These are phyloP conservation scores for Flaveria trinervia DNA, from an alignment of 129 eudicot species.

Conservation along the genomic window DNA sequence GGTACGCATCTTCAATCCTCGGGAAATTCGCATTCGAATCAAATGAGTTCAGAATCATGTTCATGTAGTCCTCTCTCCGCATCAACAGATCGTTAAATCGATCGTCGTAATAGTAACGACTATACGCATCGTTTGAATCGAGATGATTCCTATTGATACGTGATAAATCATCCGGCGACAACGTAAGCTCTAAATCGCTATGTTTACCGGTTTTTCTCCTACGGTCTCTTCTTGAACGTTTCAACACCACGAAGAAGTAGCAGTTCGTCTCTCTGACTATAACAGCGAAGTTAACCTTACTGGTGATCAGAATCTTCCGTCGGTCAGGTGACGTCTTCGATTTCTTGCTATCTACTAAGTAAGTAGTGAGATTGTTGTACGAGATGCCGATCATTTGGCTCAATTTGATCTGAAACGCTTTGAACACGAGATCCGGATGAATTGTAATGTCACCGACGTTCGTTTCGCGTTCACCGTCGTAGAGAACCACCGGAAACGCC, in stretches of 20 bases:
- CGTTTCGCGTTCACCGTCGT: constrained; percentile 65
- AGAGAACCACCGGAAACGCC: constrained; percentile 48
- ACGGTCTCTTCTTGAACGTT: constrained; percentile 55
- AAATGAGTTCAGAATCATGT: constrained; percentile 22
- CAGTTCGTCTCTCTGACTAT: constrained; percentile 41
- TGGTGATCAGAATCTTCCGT: constrained; percentile 62
- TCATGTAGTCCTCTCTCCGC: constrained; percentile 41
- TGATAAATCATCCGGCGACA: constrained; percentile 25
- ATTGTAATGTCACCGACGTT: constrained; percentile 45
- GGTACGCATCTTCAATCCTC: constrained; percentile 23
- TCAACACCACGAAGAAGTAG: constrained; percentile 56
- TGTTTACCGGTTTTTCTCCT: constrained; percentile 30
- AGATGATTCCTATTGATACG: constrained; percentile 40
- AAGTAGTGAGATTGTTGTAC: constrained; percentile 62
- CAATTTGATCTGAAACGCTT: constrained; percentile 50
- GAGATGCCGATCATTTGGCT: constrained; percentile 64
- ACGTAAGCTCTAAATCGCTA: not conserved
- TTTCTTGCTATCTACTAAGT: constrained; percentile 41
- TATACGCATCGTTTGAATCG: constrained; percentile 13
- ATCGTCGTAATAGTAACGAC: constrained; percentile 34
- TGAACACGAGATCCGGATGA: constrained; percentile 48
- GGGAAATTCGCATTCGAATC: constrained; percentile 21
- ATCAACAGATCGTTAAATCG: constrained; percentile 34
- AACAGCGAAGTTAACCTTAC: constrained; percentile 54
- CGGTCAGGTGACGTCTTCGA: constrained; percentile 35